phyloP scores from a whole-genome alignment of 495 filamentous ascomycete species.

The Poronia punctata region DNA sequence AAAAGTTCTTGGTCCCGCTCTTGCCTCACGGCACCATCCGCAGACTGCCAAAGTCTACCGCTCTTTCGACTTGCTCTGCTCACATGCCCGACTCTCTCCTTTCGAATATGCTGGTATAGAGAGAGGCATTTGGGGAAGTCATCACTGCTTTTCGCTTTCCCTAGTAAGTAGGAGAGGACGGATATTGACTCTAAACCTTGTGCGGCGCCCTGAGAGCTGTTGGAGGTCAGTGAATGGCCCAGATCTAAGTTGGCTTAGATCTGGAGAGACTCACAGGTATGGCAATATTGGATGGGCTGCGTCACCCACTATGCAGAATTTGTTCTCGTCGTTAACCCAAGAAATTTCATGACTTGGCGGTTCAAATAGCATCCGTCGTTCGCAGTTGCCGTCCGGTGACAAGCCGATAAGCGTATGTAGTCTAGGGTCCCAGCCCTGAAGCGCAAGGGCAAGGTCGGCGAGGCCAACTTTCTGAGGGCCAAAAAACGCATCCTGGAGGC shows the following conservation, averaged over 20 bases:
- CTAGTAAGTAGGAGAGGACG: conserved; percentile 2
- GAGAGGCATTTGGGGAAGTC: not conserved
- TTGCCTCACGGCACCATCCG: conserved; percentile 4
- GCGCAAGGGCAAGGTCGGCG: not conserved
- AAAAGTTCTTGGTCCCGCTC: conserved; percentile 3
- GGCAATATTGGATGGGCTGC: conserved; percentile 5
- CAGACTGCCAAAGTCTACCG: conserved; percentile 3
- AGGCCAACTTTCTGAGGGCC: conserved; percentile 5
- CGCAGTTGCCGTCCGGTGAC: not conserved
- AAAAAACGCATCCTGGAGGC: not conserved
- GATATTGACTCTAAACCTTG: conserved; percentile 6
- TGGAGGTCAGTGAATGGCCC: not conserved
- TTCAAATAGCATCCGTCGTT: conserved; percentile 8
- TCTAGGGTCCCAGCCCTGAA: conserved; percentile 5
- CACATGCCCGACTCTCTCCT: conserved; percentile 4
- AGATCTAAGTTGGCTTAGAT: too few relatives aligned
- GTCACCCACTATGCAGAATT: conserved; percentile 4
- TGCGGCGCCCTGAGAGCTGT: conserved; percentile 7
- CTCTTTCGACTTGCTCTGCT: conserved; percentile 2
- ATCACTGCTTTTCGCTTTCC: not conserved
- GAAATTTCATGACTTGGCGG: too few relatives aligned
- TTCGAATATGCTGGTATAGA: conserved; percentile 1
- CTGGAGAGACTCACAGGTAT: conserved; percentile 9
- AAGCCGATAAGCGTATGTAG: conserved; percentile 3
- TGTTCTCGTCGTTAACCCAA: not conserved